These are phyloP conservation scores for Thyridium curvatum DNA, from an alignment of 2,329 filamentous ascomycete species.

Conservation along the genomic window DNA sequence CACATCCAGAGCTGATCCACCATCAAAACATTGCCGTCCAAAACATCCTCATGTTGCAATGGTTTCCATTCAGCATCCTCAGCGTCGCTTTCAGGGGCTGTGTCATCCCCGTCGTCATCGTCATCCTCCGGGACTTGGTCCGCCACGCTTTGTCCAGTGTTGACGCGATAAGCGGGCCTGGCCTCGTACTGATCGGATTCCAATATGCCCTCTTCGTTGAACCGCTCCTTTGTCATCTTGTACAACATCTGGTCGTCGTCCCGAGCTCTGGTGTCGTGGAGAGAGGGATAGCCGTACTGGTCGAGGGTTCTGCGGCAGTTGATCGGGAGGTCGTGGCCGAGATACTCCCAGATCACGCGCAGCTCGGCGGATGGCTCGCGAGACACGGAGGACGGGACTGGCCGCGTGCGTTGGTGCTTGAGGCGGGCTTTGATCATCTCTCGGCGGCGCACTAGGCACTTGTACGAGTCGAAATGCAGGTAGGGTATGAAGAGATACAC, in stretches of 20 bases:
- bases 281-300: constrained; percentile 56
- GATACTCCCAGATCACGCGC: constrained; percentile 56
- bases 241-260: constrained; percentile 65
- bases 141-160: neutral
- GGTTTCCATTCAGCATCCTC: constrained; percentile 12
- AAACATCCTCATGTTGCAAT: constrained; percentile 16
- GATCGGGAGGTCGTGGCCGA: constrained; percentile 53
- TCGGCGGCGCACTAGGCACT: constrained; percentile 47
- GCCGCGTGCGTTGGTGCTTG: constrained; percentile 45
- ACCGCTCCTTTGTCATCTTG: constrained; percentile 46
- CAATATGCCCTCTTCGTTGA: too few species aligned
- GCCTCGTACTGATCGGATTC: too few species aligned
- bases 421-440: constrained; percentile 48
- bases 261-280: constrained; percentile 51
- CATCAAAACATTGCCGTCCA: constrained; percentile 55
- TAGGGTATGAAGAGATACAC: constrained; percentile 50
- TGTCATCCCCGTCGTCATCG: constrained; percentile 21
- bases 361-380: constrained; percentile 49
- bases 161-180: constrained; percentile 20
- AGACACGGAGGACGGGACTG: constrained; percentile 47
- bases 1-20: constrained; percentile 61
- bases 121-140: too few species aligned
- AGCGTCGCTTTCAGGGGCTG: constrained; percentile 8
- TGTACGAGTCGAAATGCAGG: constrained; percentile 59
- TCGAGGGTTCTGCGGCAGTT: constrained; percentile 57